Conservation (phyloP, 768 basidiomycete genomes). For the Postia placenta region DNA sequence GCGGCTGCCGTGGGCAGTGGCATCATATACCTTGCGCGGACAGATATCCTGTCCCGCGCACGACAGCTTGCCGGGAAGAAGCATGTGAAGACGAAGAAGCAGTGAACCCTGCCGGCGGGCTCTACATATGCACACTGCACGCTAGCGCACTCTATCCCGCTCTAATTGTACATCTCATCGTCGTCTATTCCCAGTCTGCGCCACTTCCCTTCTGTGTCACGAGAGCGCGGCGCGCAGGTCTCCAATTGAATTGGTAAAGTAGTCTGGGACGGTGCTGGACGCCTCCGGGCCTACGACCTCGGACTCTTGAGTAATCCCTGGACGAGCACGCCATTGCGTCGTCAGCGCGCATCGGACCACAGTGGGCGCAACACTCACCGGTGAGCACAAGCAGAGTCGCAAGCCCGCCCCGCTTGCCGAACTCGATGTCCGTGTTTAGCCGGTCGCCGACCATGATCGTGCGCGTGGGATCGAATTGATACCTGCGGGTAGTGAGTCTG, state of each 20-base stretch:
- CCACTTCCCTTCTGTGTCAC: background rate
- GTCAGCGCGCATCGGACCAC: background rate
- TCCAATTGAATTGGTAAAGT: constrained; percentile 73
- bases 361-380: constrained; percentile 40
- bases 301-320: constrained; percentile 73
- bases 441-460: constrained; percentile 97
- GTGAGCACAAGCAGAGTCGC: constrained; percentile 88
- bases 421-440: constrained; percentile 91
- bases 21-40: constrained; percentile 22
- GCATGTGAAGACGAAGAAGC: background rate
- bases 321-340: background rate
- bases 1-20: constrained; percentile 42
- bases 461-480: constrained; percentile 76
- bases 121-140: too few species aligned
- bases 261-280: constrained; percentile 73
- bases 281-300: constrained; percentile 70
- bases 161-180: background rate
- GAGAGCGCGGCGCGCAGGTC: constrained; percentile 49
- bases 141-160: background rate
- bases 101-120: background rate
- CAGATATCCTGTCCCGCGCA: constrained; percentile 2
- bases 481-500: constrained; percentile 36
- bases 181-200: background rate
- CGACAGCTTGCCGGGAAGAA: constrained; percentile 2
- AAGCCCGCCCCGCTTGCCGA: constrained; percentile 83